Evolutionary conservation across 305 asterid genomes (phyloP), one percentile per base, ranked within the genome.

Genomic region (Petunia hybrid): DNA sequence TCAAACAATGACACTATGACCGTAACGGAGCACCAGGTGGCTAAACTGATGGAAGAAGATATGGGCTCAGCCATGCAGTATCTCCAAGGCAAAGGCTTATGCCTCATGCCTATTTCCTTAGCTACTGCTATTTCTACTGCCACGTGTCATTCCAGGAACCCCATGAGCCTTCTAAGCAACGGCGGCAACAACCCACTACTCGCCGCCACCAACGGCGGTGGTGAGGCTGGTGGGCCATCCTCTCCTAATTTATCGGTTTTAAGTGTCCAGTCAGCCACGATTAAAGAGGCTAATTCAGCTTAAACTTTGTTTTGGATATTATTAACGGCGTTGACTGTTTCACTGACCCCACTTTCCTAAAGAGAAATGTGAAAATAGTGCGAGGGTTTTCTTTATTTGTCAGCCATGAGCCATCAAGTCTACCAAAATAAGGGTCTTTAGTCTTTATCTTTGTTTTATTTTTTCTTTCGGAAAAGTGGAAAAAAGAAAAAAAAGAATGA

Each of bases 61-160:
- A 93, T 94, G 97, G 97, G 98, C 0, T 90, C 98, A 4, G 98
- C 98, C 64, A 94, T 94, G 97, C 98, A 94, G 73, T 94, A 94
- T 77, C 97, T 94, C 6, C 98, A 93, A 76, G 97, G 98, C 3
- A 94, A 94, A 82, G 98, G 98, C n/a, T 92, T 94, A 0, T 94
- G 97, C 84, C 93, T 94, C 22, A 93, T 94, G 97, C 98, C 98
- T 48, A 91, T 94, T 13, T 94, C 98, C 2, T 87, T 94, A 41
- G 97, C 97, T 42, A 88, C 97, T 43, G 94, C 96, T 36, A 93
- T 94, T 62, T 94, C 98, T 80, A 89, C 97, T 77, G 84, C 94
- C 83, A 86, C 97, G 40, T 88, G 94, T 63, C 91, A 89, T 77
- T 77, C 92, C 22, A 86, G 94, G 77, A 90, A 90, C 82, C 89